Conservation (phyloP, 2,329 filamentous ascomycete genomes). For the Fusarium abutilonis region DNA sequence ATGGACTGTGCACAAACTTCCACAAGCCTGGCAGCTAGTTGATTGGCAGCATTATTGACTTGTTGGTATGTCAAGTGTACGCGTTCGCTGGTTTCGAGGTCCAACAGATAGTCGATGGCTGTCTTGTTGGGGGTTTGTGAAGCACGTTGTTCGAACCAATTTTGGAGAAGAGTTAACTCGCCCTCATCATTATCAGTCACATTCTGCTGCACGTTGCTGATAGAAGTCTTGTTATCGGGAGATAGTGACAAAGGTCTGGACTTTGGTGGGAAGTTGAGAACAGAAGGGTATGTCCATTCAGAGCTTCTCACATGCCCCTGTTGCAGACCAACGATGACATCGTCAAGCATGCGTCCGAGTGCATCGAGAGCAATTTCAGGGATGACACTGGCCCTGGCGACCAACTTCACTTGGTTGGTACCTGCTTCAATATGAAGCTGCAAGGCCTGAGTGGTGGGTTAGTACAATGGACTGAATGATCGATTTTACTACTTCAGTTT, state of each 20-base stretch:
- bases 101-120: conserved; percentile 12
- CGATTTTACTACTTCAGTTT: too few species aligned
- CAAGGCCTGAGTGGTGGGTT: neutral
- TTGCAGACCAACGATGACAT: neutral
- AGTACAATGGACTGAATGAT: neutral
- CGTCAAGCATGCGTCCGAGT: conserved; percentile 7
- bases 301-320: neutral
- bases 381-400: neutral
- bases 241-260: neutral
- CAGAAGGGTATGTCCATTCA: conserved; percentile 13
- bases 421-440: neutral
- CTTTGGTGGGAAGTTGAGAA: conserved; percentile 19
- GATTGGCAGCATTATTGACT: neutral
- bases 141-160: conserved; percentile 3
- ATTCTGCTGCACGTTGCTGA: too few species aligned
- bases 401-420: neutral
- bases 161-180: neutral
- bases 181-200: too few species aligned
- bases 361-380: conserved; percentile 2
- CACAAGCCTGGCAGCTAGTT: neutral
- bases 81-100: neutral
- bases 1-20: neutral
- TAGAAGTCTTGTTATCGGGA: too few species aligned
- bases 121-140: neutral
- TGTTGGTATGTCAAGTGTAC: conserved; percentile 12